Evolutionary conservation across 2,329 filamentous ascomycete genomes (phyloP), one percentile per base, ranked within the genome.

Genomic region (Trichoderma endophyticum): DNA sequence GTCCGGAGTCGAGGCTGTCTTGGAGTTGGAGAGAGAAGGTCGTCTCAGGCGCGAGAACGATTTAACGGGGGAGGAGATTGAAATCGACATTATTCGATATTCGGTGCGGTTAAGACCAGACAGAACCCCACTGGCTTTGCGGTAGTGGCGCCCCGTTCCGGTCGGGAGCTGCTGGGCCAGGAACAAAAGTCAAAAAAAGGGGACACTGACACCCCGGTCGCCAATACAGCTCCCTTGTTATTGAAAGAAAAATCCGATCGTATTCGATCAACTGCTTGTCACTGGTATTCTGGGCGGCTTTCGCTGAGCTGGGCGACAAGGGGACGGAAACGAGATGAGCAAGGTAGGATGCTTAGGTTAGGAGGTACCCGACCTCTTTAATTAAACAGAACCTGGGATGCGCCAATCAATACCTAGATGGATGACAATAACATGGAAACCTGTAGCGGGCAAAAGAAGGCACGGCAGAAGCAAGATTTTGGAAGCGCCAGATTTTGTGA

Each of bases 1-100:
- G 77, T 90, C 90, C 12, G 89, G 88, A 5, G 87, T 89, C 8
- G 89, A 90, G 43, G 84, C 83, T 28, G 88, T 85, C 72, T 83
- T 80, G 70, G 82, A 79, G 72, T 54, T 54, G 48, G 48, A 24
- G n/a, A 54, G 21, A 24, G 21, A 54, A 24, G 83, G 80, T 77
- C 83, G 83, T 78, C 85, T 82, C 74, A 86, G 80, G 73, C 83
- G 80, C 56, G 80, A 78, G 39, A 74, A 73, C 64, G 63, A 56
- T 62, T 71, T 56, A 57, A 65, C 67, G 77, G n/a, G 43, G 18
- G 43, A 48, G 18, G 43, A 51, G 43, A 51, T 54, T 12, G 48
- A 54, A 54, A 54, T 54, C 48, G 48, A 21, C 48, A 54, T 54
- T 54, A 14, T 54, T 54, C 43, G 21, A 24, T 54, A 24, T 54